These are phyloP conservation scores for Hsuehochloa calcarea DNA, from an alignment of 176 grass and related monocot genomes.

Conservation along the genomic window DNA sequence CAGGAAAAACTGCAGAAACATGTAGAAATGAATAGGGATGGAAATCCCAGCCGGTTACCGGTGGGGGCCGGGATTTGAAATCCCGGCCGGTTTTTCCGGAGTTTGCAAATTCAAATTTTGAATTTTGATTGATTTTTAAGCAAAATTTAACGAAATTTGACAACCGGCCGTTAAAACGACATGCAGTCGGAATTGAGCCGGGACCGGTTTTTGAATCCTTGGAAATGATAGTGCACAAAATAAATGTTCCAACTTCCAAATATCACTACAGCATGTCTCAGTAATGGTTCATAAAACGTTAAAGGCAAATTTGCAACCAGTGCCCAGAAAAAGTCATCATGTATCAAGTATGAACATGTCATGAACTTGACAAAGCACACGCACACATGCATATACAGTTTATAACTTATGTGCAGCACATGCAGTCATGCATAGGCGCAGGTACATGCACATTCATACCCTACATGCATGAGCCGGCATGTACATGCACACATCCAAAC, in stretches of 20 bases:
- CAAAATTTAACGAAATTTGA: too few species aligned
- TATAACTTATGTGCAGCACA: neutral
- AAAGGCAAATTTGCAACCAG: neutral
- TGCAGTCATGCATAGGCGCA: neutral
- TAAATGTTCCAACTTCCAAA: neutral
- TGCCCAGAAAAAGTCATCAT: neutral
- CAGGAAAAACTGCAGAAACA: neutral
- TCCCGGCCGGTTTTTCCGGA: too few species aligned
- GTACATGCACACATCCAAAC: neutral
- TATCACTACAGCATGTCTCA: neutral
- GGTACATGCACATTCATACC: neutral
- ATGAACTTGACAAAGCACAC: neutral
- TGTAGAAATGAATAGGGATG: neutral
- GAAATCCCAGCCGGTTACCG: too few species aligned
- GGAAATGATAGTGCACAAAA: neutral
- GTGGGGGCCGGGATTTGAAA: too few species aligned
- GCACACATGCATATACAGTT: neutral
- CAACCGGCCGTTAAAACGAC: too few species aligned
- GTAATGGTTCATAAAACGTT: neutral
- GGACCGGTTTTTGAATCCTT: too few species aligned
- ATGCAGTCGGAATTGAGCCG: too few species aligned
- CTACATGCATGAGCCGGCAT: neutral
- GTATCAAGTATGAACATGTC: constrained; percentile 1
- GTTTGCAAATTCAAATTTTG: too few species aligned
- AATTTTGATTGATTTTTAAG: too few species aligned